Base-by-base conservation (phyloP, 495 filamentous ascomycete genomes). In the Margaritispora aquatica region DNA sequence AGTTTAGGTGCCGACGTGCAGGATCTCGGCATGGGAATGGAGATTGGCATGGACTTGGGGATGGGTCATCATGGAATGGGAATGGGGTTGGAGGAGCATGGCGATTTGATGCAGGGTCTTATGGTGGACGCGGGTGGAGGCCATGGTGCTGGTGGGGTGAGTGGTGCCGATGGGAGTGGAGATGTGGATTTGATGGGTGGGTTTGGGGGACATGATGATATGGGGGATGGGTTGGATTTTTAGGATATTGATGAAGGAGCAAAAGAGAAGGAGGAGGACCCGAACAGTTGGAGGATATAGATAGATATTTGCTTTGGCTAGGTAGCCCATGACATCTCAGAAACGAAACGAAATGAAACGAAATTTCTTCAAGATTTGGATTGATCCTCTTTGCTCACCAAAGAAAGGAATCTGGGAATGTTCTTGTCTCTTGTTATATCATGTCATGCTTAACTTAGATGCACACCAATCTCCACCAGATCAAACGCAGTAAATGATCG, bases 21-120 rank as follows among this genome's bases (percentile, higher is more conserved):
- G 21, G 51, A 36, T 1, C 62, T 55, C 60, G 58, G 47, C n/a
- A 44, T 31, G 59, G 63, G 19, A n/a, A n/a, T n/a, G 21, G 51
- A 36, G 1, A 62, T 55, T 60, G 58, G 47, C n/a, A 44, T 31
- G 59, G 63, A 17, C 26, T 36, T 48, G 34, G 53, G 60, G 21
- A 31, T 54, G 23, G 63, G 59, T 8, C 24, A 53, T 53, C 51
- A 17, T n/a, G 17, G 38, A 58, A 34, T 31, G 59, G 66, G 19
- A 23, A 47, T 48, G 34, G 53, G 50, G 19, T 26, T 54, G 23
- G 63, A 57, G 2, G 51, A 53, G 1, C 52, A 54, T 22, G 55
- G 51, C 22, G 59, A 58, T 48, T 52, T 64, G 41, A 60, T 70
- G 66, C 59, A 27, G 48, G 62, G 48, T 57, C 54, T 64, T 48